Evolutionary conservation across 2,329 filamentous ascomycete genomes (phyloP), one percentile per base, ranked within the genome.

Genomic region (Lachnellula subtilissima): DNA sequence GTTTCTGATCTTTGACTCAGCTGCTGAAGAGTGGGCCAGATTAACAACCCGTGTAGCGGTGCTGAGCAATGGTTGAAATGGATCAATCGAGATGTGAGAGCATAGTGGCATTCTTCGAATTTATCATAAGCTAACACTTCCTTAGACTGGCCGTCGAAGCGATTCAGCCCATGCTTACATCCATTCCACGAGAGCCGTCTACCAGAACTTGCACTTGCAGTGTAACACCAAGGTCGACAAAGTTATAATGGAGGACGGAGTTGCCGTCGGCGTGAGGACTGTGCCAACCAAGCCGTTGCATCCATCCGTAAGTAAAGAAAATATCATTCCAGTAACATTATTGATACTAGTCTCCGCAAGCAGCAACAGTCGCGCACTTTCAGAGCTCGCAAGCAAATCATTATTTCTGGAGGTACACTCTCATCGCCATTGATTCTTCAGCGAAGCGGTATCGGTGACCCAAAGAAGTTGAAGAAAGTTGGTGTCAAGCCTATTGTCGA

Each of bases 1-100:
- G 65, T 61, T 8, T 23, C 15, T 19, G 17, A 23, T 7, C 12
- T 35, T 40, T n/a, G 28, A 15, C 49, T 9, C 17, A 45, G 5
- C 12, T 35, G 19, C 28, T 35, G 14, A 22, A 11, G 9, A 12
- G 4, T 32, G 9, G 28, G 9, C 4, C 28, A 45, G 22, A 36
- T 45, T 55, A 28, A 61, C 25, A 22, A 17, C 22, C 50, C 23
- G 23, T 17, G 11, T n/a, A 67, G 65, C 54, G 88, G 88, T 60
- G 88, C 87, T 47, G 87, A 91, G 73, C 88, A 91, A 62, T 92
- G 88, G 88, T 75, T 92, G 54, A 91, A 92, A 73, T 92, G 88
- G 88, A 91, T 92, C 72, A 91, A 92, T 67, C 80, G 82, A 57
- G 83, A 82, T 63, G 76, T 76, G 64, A 66, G 75, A 47, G 59